Percentiles rank a stretch among this genome's conserved stretches.
Evolutionary conservation across 2,329 filamentous ascomycete genomes (phyloP).

Genomic region (Fonsecaea monophora): DNA sequence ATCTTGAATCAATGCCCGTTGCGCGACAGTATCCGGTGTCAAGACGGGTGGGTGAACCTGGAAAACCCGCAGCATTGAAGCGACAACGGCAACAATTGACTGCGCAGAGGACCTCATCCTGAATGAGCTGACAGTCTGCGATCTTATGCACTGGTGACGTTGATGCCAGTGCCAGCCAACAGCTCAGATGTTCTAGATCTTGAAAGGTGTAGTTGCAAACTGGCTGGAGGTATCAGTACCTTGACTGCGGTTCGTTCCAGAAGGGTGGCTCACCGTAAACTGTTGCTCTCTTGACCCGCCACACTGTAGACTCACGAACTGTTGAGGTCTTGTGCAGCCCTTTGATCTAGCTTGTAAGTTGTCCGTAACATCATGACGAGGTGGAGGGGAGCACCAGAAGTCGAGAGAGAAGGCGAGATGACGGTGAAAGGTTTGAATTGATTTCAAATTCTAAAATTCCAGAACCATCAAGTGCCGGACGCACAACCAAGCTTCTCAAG

Average conservation of each 20-base stretch:
- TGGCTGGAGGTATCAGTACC: not conserved
- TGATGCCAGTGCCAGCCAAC: not conserved
- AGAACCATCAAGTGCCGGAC: no score
- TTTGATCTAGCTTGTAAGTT: not conserved
- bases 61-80: conserved; percentile 12
- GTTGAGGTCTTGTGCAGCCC: not conserved
- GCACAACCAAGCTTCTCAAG: no score
- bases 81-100: not conserved
- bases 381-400: not conserved
- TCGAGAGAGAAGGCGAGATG: not conserved
- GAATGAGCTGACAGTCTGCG: not conserved
- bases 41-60: conserved; percentile 6
- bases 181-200: not conserved
- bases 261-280: not conserved
- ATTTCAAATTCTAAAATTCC: no score
- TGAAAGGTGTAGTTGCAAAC: not conserved
- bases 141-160: not conserved
- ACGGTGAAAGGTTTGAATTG: not conserved
- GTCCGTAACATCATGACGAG: not conserved
- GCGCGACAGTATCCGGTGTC: not conserved
- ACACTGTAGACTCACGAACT: not conserved
- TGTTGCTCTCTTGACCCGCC: not conserved
- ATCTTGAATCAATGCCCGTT: not conserved
- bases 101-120: not conserved
- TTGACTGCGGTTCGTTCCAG: not conserved